Evolutionary conservation across 2,329 filamentous ascomycete species (phyloP), one percentile per base, ranked within the genome.

Genomic region (Sporothrix curviconia): DNA sequence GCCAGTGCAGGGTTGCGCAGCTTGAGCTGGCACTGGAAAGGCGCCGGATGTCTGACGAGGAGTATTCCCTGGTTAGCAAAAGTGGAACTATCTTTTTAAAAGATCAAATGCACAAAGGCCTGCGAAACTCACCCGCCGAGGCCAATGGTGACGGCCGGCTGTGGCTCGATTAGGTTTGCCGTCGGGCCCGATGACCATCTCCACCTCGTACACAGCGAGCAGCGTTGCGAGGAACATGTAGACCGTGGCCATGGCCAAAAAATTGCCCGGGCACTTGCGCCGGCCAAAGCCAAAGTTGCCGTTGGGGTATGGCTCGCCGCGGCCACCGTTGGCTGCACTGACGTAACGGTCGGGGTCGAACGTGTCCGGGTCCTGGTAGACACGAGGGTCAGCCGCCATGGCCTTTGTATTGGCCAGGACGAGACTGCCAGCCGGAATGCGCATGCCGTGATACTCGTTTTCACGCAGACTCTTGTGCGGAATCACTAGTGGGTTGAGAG

Each of bases 371-470:
- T 76, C 60, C 3, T 55, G 57, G 66, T 79, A 80, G 2, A 70
- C 65, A 3, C 56, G 50, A 51, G 71, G 62, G 59, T 80, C 70
- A 39, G 70, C 69, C 24, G 70, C 73, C 73, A 77, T 80, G 51
- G 74, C 74, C 12, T 69, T 66, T n/a, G 70, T 66, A 54, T 76
- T 79, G 30, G 73, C 71, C 54, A 72, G 71, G 6, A 77, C 66
- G 17, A 74, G 65, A 5, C 73, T 72, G 3, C 81, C 82, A n/a
- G 76, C 77, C 9, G 80, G 80, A 51, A 85, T 82, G 58, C 76
- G 74, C 67, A 80, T 78, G 34, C 76, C 80, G 19, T 78, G 70
- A 64, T 84, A 85, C 11, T 76, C 70, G 56, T 85, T 82, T 50
- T 84, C 81, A 47, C 76, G 67, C 1, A 78, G 70, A 14, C 78